These are phyloP conservation scores for Paracoccidioides brasiliensis DNA, from an alignment of 2,329 filamentous ascomycete species.

Conservation along the genomic window DNA sequence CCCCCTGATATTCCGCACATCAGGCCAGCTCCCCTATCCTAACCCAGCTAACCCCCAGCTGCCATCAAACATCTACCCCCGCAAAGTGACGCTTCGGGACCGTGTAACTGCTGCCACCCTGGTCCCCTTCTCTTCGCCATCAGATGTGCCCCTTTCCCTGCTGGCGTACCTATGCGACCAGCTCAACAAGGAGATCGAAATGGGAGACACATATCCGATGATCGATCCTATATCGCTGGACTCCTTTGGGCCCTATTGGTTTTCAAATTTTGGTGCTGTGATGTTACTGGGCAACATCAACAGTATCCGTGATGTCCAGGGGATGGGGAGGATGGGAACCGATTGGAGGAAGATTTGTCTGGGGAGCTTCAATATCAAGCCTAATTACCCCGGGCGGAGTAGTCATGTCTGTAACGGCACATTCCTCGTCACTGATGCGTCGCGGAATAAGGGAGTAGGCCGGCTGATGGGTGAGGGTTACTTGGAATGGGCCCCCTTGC, in stretches of 20 bases:
- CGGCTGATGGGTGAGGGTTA: slow-evolving; percentile 65
- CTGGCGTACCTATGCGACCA: slow-evolving; percentile 68
- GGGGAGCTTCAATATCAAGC: slow-evolving; percentile 88
- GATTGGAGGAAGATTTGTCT: slow-evolving; percentile 75
- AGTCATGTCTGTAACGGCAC: slow-evolving; percentile 74
- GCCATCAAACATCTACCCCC: slow-evolving; percentile 55
- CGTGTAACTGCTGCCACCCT: slow-evolving; percentile 72
- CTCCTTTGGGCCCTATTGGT: slow-evolving; percentile 73
- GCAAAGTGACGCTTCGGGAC: slow-evolving; percentile 71
- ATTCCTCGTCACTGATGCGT: slow-evolving; percentile 60
- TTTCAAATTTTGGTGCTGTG: slow-evolving; percentile 76
- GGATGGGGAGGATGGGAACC: slow-evolving; percentile 39
- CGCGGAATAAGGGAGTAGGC: slow-evolving; percentile 61
- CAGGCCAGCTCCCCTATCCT: slow-evolving; percentile 53
- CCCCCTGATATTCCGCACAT: slow-evolving; percentile 56
- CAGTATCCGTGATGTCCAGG: slow-evolving; percentile 41
- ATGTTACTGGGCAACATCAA: slow-evolving; percentile 72
- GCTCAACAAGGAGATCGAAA: slow-evolving; percentile 80
- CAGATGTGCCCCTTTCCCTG: slow-evolving; percentile 62
- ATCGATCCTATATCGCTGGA: slow-evolving; percentile 60
- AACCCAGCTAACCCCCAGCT: slow-evolving; percentile 49
- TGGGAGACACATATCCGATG: slow-evolving; percentile 87
- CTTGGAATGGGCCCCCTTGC: slow-evolving; percentile 60
- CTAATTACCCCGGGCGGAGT: slow-evolving; percentile 81
- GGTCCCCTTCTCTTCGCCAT: slow-evolving; percentile 64